Conservation (phyloP, 2,329 filamentous ascomycete genomes). For the Parascedosporium putredinis region DNA sequence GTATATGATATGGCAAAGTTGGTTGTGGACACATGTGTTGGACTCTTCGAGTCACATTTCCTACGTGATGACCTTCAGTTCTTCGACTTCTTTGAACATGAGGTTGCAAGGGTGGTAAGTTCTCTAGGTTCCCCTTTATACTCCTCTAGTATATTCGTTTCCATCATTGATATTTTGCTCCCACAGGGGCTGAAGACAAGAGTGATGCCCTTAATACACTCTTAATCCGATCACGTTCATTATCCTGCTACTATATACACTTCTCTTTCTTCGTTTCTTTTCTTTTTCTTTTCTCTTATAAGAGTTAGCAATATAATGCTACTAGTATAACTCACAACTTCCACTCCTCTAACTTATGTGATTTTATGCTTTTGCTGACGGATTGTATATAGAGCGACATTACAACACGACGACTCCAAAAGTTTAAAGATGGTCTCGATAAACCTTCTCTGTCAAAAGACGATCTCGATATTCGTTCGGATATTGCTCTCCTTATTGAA, state of each 20-base stretch:
- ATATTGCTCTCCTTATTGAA: conserved; percentile 10
- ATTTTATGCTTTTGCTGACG: not conserved
- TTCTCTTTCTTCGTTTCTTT: no score
- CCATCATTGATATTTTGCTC: not conserved
- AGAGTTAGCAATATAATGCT: not conserved
- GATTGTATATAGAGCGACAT: not conserved
- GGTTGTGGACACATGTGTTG: conserved; percentile 9
- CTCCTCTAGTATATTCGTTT: not conserved
- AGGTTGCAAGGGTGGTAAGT: conserved; percentile 8
- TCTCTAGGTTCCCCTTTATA: not conserved
- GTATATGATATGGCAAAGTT: conserved; percentile 9
- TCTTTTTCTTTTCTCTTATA: no score
- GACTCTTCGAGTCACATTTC: conserved; percentile 9
- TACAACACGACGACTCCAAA: not conserved
- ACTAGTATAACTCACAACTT: not conserved
- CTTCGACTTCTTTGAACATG: conserved; percentile 11
- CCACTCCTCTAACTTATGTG: not conserved
- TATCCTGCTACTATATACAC: not conserved
- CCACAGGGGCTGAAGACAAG: not conserved
- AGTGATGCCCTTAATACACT: not conserved
- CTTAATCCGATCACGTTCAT: not conserved
- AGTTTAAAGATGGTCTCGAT: not conserved
- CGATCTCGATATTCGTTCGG: not conserved
- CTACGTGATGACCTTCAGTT: conserved; percentile 8
- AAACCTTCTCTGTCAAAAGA: conserved; percentile 1